Percentiles rank a stretch among this genome's conserved stretches.
These are phyloP conservation scores for Zizania palustris DNA, from an alignment of 202 grass and related monocot genomes.

Conservation along the genomic window DNA sequence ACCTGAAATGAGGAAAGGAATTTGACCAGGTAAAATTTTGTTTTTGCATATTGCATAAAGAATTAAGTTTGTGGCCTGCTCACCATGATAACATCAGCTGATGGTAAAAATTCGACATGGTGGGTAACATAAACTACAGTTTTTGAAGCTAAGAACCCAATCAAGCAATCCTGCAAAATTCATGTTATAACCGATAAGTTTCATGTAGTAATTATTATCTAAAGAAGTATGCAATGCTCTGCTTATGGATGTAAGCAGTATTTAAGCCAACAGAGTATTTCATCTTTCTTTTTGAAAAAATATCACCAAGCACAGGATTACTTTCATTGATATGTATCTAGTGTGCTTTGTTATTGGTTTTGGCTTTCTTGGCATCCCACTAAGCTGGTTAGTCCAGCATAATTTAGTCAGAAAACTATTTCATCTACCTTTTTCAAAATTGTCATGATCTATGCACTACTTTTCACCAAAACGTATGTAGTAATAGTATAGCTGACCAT, in stretches of 20 bases:
- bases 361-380: no score
- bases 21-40: neutral
- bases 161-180: constrained; percentile 66
- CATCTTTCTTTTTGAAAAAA: no score
- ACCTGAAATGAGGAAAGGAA: constrained; percentile 9
- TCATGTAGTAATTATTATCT: neutral
- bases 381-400: no score
- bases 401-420: no score
- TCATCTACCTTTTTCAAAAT: no score
- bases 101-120: constrained; percentile 71
- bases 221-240: neutral
- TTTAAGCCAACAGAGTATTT: no score
- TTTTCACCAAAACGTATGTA: no score
- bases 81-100: constrained; percentile 74
- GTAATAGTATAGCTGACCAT: no score
- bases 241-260: no score
- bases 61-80: constrained; percentile 21
- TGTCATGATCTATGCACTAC: no score
- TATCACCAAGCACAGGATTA: no score
- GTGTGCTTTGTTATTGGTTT: no score
- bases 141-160: constrained; percentile 65
- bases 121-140: constrained; percentile 85
- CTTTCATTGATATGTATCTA: neutral
- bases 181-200: neutral
- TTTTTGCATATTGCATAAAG: neutral